These are phyloP conservation scores for Berkeleyomyces rouxiae DNA, from an alignment of 2,329 filamentous ascomycete species.

Conservation along the genomic window DNA sequence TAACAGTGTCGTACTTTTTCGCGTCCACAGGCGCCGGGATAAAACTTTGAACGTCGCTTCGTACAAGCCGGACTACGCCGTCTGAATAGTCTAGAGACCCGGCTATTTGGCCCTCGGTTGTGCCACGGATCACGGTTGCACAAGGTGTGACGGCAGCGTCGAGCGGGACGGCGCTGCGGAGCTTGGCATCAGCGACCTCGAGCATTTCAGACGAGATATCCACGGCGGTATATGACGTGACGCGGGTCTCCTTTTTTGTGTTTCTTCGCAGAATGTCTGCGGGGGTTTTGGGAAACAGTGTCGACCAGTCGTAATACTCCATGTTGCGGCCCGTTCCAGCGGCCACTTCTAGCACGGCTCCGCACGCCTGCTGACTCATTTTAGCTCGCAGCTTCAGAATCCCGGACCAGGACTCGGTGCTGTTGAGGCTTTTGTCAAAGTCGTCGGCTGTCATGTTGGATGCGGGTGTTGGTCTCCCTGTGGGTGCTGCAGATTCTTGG, in stretches of 20 bases:
- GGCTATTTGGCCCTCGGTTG: constrained; percentile 12
- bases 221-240: constrained; percentile 43
- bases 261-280: neutral
- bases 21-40: constrained; percentile 24
- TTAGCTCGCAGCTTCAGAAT: constrained; percentile 33
- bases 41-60: constrained; percentile 30
- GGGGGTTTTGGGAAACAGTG: constrained; percentile 19
- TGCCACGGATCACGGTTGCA: constrained; percentile 19
- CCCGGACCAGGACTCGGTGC: constrained; percentile 40
- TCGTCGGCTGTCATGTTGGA: constrained; percentile 25
- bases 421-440: constrained; percentile 42
- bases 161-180: constrained; percentile 28
- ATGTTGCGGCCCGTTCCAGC: constrained; percentile 47
- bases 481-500: neutral
- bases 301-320: constrained; percentile 40
- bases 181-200: constrained; percentile 36
- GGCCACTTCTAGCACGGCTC: constrained; percentile 45
- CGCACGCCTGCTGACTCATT: constrained; percentile 31
- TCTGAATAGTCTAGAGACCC: constrained; percentile 22
- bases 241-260: constrained; percentile 1
- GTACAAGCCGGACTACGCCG: constrained; percentile 30
- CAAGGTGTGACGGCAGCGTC: constrained; percentile 23
- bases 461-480: constrained; percentile 6
- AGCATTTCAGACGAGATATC: constrained; percentile 46
- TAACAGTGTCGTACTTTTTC: constrained; percentile 38